Evolutionary conservation across 2,329 filamentous ascomycete species (phyloP).

Genomic region (Aureobasidium sp.): DNA sequence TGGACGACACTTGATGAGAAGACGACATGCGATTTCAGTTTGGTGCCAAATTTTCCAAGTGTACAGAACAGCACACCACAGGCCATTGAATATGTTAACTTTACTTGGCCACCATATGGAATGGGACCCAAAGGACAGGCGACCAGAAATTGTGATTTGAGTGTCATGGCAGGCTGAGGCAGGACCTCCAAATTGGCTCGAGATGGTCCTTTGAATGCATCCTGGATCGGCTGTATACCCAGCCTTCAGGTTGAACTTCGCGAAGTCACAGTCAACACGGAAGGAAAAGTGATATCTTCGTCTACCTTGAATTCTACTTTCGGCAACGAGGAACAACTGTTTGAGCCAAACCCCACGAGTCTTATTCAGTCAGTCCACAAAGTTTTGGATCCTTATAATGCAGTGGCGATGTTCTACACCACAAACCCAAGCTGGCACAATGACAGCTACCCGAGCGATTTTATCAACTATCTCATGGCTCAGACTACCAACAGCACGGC

Average conservation of each 20-base stretch:
- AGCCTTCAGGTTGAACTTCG: slow-evolving; percentile 28
- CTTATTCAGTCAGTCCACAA: not conserved
- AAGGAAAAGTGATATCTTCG: slow-evolving; percentile 3
- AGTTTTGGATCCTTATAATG: not conserved
- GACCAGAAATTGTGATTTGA: not conserved
- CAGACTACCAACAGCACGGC: slow-evolving; percentile 24
- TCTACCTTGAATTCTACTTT: not conserved
- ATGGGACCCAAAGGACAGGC: too few species aligned
- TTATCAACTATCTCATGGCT: slow-evolving; percentile 42
- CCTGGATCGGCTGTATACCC: slow-evolving; percentile 28
- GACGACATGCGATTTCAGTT: not conserved
- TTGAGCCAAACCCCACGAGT: slow-evolving; percentile 13
- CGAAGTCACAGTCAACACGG: slow-evolving; percentile 26
- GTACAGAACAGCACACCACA: not conserved
- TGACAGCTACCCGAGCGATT: slow-evolving; percentile 32
- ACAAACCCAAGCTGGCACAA: not conserved
- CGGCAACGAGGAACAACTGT: not conserved
- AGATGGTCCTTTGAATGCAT: not conserved
- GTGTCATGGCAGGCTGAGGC: not conserved
- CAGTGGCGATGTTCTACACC: not conserved
- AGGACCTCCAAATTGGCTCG: not conserved
- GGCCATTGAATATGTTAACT: not conserved
- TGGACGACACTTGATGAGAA: slow-evolving; percentile 1
- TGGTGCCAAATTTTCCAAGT: not conserved
- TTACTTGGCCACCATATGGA: not conserved